phyloP scores from a whole-genome alignment of 2,329 filamentous ascomycete genomes.

The Ophiostoma piceae region DNA sequence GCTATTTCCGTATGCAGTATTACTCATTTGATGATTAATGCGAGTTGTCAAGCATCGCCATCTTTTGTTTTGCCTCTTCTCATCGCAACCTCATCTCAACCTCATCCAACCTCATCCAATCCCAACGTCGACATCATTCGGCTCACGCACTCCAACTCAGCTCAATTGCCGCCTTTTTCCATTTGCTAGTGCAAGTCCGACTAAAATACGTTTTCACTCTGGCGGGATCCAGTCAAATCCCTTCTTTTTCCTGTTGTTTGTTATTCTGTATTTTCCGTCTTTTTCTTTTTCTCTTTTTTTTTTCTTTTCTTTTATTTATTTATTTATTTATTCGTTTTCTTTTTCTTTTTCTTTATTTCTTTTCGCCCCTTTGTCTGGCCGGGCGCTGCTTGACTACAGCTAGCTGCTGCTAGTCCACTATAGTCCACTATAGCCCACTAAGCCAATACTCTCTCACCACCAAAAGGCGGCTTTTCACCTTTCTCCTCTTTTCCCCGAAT shows the following conservation, averaged over 20 bases:
- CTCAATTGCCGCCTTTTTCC: constrained; percentile 8
- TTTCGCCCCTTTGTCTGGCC: constrained; percentile 14
- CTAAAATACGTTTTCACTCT: constrained; percentile 16
- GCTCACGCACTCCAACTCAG: neutral
- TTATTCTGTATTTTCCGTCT: constrained; percentile 16
- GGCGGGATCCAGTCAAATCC: constrained; percentile 4
- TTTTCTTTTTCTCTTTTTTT: constrained; percentile 16
- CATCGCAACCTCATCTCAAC: constrained; percentile 10
- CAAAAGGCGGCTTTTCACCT: constrained; percentile 4
- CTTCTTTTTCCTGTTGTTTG: constrained; percentile 19
- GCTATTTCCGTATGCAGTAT: neutral
- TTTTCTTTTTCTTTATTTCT: constrained; percentile 14
- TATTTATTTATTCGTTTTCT: constrained; percentile 17
- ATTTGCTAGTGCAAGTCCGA: constrained; percentile 11
- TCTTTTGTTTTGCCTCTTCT: constrained; percentile 17
- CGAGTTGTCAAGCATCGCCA: neutral
- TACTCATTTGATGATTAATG: constrained; percentile 3
- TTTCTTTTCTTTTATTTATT: constrained; percentile 18
- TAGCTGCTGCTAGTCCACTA: neutral
- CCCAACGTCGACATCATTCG: too few species aligned
- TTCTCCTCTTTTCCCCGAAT: constrained; percentile 8
- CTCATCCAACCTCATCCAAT: neutral
- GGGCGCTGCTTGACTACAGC: neutral
- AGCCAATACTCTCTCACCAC: neutral
- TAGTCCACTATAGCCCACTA: neutral